Evolutionary conservation across 2,329 filamentous ascomycete genomes (phyloP).

Genomic region (Mycocentrospora acerina): DNA sequence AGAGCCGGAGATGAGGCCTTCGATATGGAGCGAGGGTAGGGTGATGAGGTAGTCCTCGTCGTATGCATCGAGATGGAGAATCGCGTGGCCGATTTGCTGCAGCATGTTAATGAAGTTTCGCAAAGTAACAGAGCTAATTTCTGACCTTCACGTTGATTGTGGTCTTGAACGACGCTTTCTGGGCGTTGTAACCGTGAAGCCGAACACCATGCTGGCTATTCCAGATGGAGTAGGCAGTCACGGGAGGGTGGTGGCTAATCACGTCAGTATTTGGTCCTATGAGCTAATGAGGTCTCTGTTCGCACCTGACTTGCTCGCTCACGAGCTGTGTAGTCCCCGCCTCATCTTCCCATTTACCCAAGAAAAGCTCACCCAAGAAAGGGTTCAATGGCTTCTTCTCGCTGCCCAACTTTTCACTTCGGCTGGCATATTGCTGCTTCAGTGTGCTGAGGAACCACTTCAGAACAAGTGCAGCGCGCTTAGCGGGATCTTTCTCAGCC

Average conservation of each 20-base stretch:
- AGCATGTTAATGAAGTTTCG: constrained; percentile 3
- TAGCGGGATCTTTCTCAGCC: constrained; percentile 74
- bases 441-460: constrained; percentile 95
- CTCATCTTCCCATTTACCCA: constrained; percentile 85
- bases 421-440: constrained; percentile 77
- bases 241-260: constrained; percentile 80
- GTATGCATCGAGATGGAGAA: constrained; percentile 69
- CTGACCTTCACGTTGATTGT: constrained; percentile 82
- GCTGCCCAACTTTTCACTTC: constrained; percentile 79
- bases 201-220: constrained; percentile 80
- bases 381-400: constrained; percentile 99
- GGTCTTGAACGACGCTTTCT: constrained; percentile 91
- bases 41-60: constrained; percentile 85
- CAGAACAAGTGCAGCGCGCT: constrained; percentile 81
- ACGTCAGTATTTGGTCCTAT: constrained; percentile 8
- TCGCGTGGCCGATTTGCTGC: constrained; percentile 80
- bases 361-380: constrained; percentile 90
- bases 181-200: constrained; percentile 84
- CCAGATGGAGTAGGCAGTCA: constrained; percentile 89
- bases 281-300: background rate
- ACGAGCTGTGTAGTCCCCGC: constrained; percentile 81
- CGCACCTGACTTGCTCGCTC: constrained; percentile 86
- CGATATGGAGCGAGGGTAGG: constrained; percentile 87
- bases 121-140: too few species aligned
- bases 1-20: constrained; percentile 81